Evolutionary conservation across 805 yeast genomes (phyloP).

Genomic region (Candida nanaspora): DNA sequence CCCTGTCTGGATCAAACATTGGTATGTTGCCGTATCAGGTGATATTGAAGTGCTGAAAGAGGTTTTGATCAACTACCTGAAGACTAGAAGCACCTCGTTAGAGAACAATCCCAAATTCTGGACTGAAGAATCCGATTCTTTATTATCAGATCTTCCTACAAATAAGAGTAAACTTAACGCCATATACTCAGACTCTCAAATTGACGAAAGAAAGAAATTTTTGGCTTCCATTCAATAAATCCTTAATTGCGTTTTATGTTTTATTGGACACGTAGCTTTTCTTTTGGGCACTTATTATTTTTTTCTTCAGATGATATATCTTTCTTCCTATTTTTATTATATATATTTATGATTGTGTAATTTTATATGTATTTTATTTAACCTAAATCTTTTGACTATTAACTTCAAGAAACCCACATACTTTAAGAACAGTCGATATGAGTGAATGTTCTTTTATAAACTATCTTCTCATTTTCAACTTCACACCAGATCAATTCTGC

Average conservation of each 20-base stretch:
- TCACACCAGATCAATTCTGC: slow-evolving; percentile 49
- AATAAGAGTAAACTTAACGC: background rate
- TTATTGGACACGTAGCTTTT: too few species aligned
- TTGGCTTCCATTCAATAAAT: background rate
- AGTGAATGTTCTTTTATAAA: slow-evolving; percentile 17
- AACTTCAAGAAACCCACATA: too few species aligned
- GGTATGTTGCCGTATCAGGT: slow-evolving; percentile 29
- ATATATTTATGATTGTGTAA: too few species aligned
- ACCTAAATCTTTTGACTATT: too few species aligned
- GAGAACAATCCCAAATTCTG: slow-evolving; percentile 22
- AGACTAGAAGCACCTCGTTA: slow-evolving; percentile 21
- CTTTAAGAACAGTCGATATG: slow-evolving; percentile 23
- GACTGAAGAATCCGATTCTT: slow-evolving; percentile 12
- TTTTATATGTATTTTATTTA: too few species aligned
- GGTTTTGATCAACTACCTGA: slow-evolving; percentile 21
- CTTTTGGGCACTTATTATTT: too few species aligned
- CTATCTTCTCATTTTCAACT: slow-evolving; percentile 11
- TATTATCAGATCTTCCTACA: background rate
- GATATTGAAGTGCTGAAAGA: slow-evolving; percentile 17
- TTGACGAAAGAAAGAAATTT: background rate
- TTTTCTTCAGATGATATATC: too few species aligned
- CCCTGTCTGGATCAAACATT: slow-evolving; percentile 24
- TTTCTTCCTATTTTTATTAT: too few species aligned
- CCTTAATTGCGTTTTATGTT: too few species aligned
- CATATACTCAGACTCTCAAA: background rate